Base-by-base conservation (phyloP, 2,329 filamentous ascomycete species). In the Microcera coccophila region DNA sequence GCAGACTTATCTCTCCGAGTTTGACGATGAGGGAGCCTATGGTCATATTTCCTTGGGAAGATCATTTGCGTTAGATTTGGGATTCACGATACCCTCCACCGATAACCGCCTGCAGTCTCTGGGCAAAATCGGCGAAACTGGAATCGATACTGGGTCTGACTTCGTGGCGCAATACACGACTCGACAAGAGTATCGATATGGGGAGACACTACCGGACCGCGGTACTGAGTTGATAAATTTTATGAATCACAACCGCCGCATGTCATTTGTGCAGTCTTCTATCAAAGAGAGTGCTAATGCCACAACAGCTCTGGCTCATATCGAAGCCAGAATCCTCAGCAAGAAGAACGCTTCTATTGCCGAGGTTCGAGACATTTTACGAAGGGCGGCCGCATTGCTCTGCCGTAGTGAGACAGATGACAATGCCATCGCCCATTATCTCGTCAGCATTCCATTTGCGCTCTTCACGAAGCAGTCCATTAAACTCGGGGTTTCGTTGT, bases 161-260 rank as follows among this genome's bases (percentile, higher is more conserved):
- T 95, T 98, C 57, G 82, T 98, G 60, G 90, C 93, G 2, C 91
- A 98, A 61, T 98, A 98, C 63, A 97, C 91, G 3, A 94, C 90
- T 19, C 85, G 93, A 28, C 94, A 98, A 62, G 90, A 95, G 60
- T 98, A 98, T 64, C 83, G 90, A 43, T 91, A 91, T 60, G 82
- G 89, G 10, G 89, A 95, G 61, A 78, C 81, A 3, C 70, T 86
- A 28, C 81, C 84, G 2, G 82, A 85, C 45, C 79, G 83, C 47
- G 81, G 84, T 45, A 73, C 76, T 45, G 81, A 85, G 59, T 78
- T 85, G 70, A 68, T 85, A 38, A 76, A 74, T 35, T 75, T 78
- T 44, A 77, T 82, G 73, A 74, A 74, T 14, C 61, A 76, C 38
- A 75, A 75, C 49, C 71, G 72, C 37, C 69, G 73, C 50, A 57